phyloP scores from a whole-genome alignment of 2,329 filamentous ascomycete species.

The Ambrosiella xylebori region DNA sequence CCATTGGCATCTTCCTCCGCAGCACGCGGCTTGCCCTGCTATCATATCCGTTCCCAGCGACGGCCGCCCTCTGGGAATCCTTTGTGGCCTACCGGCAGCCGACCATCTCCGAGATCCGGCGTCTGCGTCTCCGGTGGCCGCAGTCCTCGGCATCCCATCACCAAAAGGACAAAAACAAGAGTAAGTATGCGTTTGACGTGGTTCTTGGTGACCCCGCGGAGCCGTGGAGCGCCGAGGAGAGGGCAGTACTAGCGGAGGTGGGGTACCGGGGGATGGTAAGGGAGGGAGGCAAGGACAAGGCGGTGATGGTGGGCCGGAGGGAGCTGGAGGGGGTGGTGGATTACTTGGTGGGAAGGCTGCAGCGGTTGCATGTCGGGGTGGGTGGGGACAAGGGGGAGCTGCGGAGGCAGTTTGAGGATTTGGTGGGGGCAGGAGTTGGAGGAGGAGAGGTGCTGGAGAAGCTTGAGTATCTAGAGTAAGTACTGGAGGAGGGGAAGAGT shows the following conservation, averaged over 20 bases:
- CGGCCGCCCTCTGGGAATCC: conserved; percentile 60
- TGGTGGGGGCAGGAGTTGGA: conserved; percentile 46
- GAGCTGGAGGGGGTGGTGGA: conserved; percentile 69
- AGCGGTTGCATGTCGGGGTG: conserved; percentile 68
- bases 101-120: conserved; percentile 48
- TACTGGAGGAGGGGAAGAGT: not conserved
- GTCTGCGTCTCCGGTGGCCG: conserved; percentile 32
- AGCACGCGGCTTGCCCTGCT: conserved; percentile 64
- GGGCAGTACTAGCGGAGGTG: conserved; percentile 29
- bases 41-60: conserved; percentile 62
- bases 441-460: conserved; percentile 44
- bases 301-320: conserved; percentile 49
- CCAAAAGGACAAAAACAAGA: conserved; percentile 24
- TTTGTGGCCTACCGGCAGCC: conserved; percentile 69
- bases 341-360: conserved; percentile 76
- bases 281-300: conserved; percentile 10
- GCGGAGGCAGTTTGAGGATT: conserved; percentile 48
- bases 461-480: conserved; percentile 54
- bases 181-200: conserved; percentile 38
- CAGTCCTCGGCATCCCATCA: not conserved
- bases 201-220: conserved; percentile 34
- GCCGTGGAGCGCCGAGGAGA: conserved; percentile 30
- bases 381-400: conserved; percentile 61
- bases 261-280: conserved; percentile 36
- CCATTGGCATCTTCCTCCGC: conserved; percentile 66